phyloP scores from a whole-genome alignment of 2,329 filamentous ascomycete species.

The Penicillium sp. region DNA sequence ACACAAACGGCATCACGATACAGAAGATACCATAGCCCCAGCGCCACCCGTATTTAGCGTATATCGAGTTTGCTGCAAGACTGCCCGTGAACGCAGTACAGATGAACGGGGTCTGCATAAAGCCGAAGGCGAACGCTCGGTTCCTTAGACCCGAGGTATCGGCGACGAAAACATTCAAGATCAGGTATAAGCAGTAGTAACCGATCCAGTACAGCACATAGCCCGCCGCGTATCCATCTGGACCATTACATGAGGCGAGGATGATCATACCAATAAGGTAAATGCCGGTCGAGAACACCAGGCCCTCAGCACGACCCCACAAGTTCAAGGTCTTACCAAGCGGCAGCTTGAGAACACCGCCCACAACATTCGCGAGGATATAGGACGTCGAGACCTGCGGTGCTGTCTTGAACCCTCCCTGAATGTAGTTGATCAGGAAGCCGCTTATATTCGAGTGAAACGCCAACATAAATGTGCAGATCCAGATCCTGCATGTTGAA shows the following conservation, averaged over 20 bases:
- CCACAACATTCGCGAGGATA: conserved; percentile 50
- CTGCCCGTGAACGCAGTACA: conserved; percentile 52
- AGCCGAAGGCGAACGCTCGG: conserved; percentile 52
- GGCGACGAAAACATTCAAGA: conserved; percentile 52
- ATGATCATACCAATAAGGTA: conserved; percentile 49
- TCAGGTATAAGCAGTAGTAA: conserved; percentile 47
- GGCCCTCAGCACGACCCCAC: conserved; percentile 55
- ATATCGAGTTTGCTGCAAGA: conserved; percentile 44
- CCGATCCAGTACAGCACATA: conserved; percentile 57
- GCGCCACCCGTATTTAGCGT: conserved; percentile 47
- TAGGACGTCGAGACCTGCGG: conserved; percentile 44
- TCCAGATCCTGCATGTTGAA: conserved; percentile 33
- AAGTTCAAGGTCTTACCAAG: conserved; percentile 55
- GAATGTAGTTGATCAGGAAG: conserved; percentile 43
- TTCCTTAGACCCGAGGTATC: conserved; percentile 55
- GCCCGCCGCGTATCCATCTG: conserved; percentile 55
- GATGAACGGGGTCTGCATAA: conserved; percentile 53
- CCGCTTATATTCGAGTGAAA: conserved; percentile 37
- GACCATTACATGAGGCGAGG: conserved; percentile 53
- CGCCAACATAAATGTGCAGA: conserved; percentile 40
- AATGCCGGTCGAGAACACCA: conserved; percentile 43
- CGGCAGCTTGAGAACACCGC: conserved; percentile 52
- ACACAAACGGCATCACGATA: conserved; percentile 51
- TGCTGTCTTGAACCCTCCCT: conserved; percentile 45
- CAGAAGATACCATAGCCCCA: conserved; percentile 57